These are phyloP conservation scores for Lactarius indigo DNA, from an alignment of 768 basidiomycete species.

Conservation along the genomic window DNA sequence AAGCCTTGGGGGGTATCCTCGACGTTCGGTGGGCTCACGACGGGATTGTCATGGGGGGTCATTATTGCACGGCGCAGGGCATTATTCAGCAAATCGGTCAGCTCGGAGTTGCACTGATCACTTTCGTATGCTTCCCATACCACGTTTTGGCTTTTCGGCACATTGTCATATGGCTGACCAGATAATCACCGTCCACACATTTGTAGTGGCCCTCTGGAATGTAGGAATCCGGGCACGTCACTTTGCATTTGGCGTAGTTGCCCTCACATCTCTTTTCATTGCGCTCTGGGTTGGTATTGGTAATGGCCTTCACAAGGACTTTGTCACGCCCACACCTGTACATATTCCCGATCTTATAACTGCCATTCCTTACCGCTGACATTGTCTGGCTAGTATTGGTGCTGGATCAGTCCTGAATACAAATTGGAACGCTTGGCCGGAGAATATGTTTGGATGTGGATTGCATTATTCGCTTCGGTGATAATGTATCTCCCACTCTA, in stretches of 20 bases:
- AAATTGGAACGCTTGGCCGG: slow-evolving; percentile 35
- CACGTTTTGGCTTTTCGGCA: not conserved
- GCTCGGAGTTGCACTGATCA: slow-evolving; percentile 40
- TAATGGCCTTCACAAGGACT: slow-evolving; percentile 28
- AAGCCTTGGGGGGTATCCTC: slow-evolving; percentile 38
- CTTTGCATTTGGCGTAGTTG: slow-evolving; percentile 27
- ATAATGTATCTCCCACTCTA: slow-evolving; percentile 37
- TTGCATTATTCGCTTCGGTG: slow-evolving; percentile 35
- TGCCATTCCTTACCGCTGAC: not conserved
- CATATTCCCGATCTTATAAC: not conserved
- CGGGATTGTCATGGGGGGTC: slow-evolving; percentile 34
- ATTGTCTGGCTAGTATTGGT: slow-evolving; percentile 33
- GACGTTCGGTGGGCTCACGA: slow-evolving; percentile 37
- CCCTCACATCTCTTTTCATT: slow-evolving; percentile 12
- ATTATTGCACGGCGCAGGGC: slow-evolving; percentile 39
- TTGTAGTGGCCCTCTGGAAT: slow-evolving; percentile 37
- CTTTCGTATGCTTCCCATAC: slow-evolving; percentile 33
- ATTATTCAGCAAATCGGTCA: slow-evolving; percentile 42
- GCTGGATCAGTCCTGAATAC: slow-evolving; percentile 39
- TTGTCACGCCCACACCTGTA: slow-evolving; percentile 38
- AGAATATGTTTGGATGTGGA: slow-evolving; percentile 47
- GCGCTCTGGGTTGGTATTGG: slow-evolving; percentile 40
- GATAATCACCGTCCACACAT: slow-evolving; percentile 39
- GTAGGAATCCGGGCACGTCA: slow-evolving; percentile 31
- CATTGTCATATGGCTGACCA: slow-evolving; percentile 28